Percentiles rank a stretch among this genome's conserved stretches.
These are phyloP conservation scores for Apiospora malaysiana DNA, from an alignment of 2,329 filamentous ascomycete species.

Conservation along the genomic window DNA sequence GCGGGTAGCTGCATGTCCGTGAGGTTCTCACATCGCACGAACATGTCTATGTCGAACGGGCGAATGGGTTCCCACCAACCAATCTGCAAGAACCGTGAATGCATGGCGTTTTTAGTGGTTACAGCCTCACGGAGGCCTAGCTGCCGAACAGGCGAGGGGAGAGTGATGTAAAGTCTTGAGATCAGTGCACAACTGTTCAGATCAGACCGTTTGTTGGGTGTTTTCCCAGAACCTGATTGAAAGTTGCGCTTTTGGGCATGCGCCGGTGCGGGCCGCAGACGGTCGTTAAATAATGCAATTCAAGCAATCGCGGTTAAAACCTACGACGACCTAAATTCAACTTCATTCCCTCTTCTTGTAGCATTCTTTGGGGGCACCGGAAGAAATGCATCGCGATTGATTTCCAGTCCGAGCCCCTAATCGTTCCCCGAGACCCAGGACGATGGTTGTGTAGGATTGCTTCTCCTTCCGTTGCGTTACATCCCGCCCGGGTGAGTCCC, in stretches of 20 bases:
- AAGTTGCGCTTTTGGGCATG: background rate
- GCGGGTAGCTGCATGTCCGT: background rate
- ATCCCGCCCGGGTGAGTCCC: background rate
- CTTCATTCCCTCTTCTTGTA: background rate
- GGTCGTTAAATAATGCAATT: background rate
- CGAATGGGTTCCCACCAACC: background rate
- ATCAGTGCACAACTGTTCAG: background rate
- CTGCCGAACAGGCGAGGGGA: background rate
- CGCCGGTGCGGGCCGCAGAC: background rate
- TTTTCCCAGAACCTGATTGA: background rate
- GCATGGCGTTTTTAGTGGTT: background rate
- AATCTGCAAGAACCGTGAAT: background rate
- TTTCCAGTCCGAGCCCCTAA: background rate
- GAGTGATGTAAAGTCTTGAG: too few relatives aligned
- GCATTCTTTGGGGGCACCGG: background rate
- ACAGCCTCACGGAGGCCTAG: background rate
- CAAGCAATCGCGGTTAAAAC: background rate
- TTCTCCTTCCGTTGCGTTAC: background rate
- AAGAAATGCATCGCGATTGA: background rate
- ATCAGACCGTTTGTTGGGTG: background rate
- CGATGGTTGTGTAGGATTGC: background rate
- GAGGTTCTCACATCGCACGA: background rate
- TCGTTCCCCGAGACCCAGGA: background rate
- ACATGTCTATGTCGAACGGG: background rate
- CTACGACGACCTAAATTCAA: background rate